Evolutionary conservation across 2,329 filamentous ascomycete genomes (phyloP), one percentile per base, ranked within the genome.

Genomic region (Ramichloridium luteum): DNA sequence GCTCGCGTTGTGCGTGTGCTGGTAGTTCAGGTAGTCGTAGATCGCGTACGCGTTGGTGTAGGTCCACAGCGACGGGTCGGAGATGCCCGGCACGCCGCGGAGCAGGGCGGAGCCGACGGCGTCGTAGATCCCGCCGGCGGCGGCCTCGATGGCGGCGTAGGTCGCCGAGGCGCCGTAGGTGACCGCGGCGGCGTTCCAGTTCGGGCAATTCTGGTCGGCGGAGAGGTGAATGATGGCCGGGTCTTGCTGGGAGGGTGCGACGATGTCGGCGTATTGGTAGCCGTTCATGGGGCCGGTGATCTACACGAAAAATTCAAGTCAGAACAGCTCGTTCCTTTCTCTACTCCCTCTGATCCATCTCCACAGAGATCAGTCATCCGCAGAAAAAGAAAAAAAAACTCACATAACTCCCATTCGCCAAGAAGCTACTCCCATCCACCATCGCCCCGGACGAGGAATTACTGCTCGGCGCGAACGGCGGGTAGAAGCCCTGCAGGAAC

Each of bases 401-500:
- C 30, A 48, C 42, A 34, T 49, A 48, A 10, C 40, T 41, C 2
- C 63, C 62, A 50, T 74, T 67, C n/a, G 65, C 59, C 13, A 67
- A 48, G 6, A 61, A 43, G 12, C 55, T 58, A n/a, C 57, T 51
- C 4, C 52, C 45, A 36, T 59, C 52, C 13, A 56, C 43, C 22
- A 51, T 40, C 31, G 49, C 48, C 18, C 39, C 35, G 6, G 32
- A 31, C 33, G 52, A 53, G 4, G 33, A 25, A 29, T 50, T 51
- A 10, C 17, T 30, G 10, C 18, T 29, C 3, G 57, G 50, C 3
- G 50, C 47, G 28, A 53, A 49, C 2, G 70, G 69, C 18, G 72
- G 72, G 47, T 74, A 76, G 6, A 76, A 53, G 5, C 69, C 71
- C 47, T 75, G 70, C 59, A 76, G 62, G 44, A 75, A 75, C 3